Evolutionary conservation across 495 filamentous ascomycete genomes (phyloP).

Genomic region (Pseudoneurospora amorphoporcata): DNA sequence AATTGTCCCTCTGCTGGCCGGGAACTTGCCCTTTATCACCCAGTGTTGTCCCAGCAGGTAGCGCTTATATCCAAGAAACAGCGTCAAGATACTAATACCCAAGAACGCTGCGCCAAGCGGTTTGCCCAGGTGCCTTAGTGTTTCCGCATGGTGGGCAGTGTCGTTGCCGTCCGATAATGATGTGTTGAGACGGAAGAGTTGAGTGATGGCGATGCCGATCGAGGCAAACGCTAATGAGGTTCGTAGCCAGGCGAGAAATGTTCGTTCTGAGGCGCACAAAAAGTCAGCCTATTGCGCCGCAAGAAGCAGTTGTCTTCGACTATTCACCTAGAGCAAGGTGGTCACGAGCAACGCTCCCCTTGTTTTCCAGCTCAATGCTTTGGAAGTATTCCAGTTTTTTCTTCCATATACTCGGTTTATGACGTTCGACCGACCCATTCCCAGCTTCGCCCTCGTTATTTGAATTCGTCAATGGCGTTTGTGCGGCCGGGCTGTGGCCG

Average conservation of each 20-base stretch:
- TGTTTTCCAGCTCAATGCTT: slow-evolving; percentile 87
- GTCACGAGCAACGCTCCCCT: slow-evolving; percentile 89
- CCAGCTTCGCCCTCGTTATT: slow-evolving; percentile 4
- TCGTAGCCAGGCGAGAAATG: slow-evolving; percentile 93
- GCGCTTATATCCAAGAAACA: slow-evolving; percentile 66
- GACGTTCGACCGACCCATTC: not conserved
- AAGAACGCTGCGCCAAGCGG: slow-evolving; percentile 91
- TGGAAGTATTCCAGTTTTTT: slow-evolving; percentile 57
- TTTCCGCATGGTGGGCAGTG: slow-evolving; percentile 16
- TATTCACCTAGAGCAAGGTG: slow-evolving; percentile 82
- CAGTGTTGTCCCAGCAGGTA: slow-evolving; percentile 65
- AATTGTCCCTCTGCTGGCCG: slow-evolving; percentile 80
- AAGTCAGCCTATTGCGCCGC: slow-evolving; percentile 7
- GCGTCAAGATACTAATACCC: slow-evolving; percentile 70
- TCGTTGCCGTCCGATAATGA: slow-evolving; percentile 33
- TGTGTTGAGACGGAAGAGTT: slow-evolving; percentile 88
- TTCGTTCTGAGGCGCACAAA: slow-evolving; percentile 56
- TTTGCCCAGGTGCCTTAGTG: slow-evolving; percentile 74
- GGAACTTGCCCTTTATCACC: slow-evolving; percentile 89
- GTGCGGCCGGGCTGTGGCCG: not conserved
- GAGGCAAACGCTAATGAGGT: slow-evolving; percentile 93
- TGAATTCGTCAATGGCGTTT: not conserved
- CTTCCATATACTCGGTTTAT: slow-evolving; percentile 24
- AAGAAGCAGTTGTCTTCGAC: not conserved
- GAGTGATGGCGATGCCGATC: slow-evolving; percentile 92